Evolutionary conservation across 2,329 filamentous ascomycete genomes (phyloP), one percentile per base, ranked within the genome.

Genomic region (Botrytis fabae): DNA sequence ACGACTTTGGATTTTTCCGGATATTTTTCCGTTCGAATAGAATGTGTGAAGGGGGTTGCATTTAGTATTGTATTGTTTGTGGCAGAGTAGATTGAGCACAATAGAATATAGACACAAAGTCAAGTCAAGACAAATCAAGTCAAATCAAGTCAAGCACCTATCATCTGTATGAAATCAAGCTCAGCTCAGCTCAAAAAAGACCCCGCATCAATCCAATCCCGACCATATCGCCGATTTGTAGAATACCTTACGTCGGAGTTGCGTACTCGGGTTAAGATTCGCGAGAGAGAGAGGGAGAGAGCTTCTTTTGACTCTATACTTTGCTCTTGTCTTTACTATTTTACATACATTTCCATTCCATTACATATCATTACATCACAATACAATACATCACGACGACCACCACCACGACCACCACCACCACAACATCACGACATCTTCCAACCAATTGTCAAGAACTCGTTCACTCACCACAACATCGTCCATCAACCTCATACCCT

Each of bases 211-310:
- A 54, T 54, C 51, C 51, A 28, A 54, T 54, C n/a, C 51, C 25
- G 25, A 28, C 51, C 51, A 54, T 54, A 54, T 54, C 63, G 63
- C 63, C 63, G 28, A 65, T 51, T 48, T 44, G 12, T 61, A 38
- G 59, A 51, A 38, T 51, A 65, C 63, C 63, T 65, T 65, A 14
- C 44, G 25, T 65, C 63, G 63, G 63, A 65, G 32, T 48, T 48
- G 42, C 63, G 44, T 65, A 65, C 44, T 65, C 63, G 63, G 63
- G 44, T 51, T 51, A 65, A 25, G 62, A 64, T 64, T 46, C 20
- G n/a, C 42, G 51, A 54, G 51, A 42, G 40, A 12, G 40, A 16
- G 10, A 42, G 10, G 10, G 40, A 38, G 35, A 51, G 48, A 51
- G 48, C 48, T 54, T 54, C 51, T 54, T 16, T 7, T 3, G 51